Evolutionary conservation across 805 yeast genomes (phyloP), one percentile per base, ranked within the genome.

Genomic region (Saccharomycopsis synnaedendra): DNA sequence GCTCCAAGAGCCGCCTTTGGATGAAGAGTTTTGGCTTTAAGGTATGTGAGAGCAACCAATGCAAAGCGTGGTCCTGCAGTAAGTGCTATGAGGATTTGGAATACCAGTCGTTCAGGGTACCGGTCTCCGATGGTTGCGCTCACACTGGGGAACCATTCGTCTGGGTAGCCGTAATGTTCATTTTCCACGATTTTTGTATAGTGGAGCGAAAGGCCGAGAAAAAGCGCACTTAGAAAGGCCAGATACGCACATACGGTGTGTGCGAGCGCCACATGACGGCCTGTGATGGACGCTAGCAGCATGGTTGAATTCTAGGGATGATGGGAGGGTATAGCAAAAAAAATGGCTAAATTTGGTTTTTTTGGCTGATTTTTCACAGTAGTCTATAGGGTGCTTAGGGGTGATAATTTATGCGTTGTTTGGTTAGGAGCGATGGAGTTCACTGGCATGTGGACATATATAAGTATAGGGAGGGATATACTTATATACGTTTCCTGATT

Each of bases 61-160:
- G 84, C 62, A 61, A 89, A 90, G 55, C 97, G 75, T 11, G 97
- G 97, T 37, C 96, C 95, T 0, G 97, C 75, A 0, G 97, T 89
- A 42, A 90, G 64, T 1, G 97, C 98, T 55, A 93, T 93, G 53
- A 90, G 65, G 36, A 90, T 72, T 65, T 93, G 98, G 63, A 90
- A 93, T 19, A 93, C 65, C 1, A 96, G 85, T 55, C 98, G 71
- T 65, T 93, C 98, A 0, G 98, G 98, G 61, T 88, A 93, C 51
- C 97, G 66, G 62, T 93, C 98, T 41, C 98, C 98, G 60, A 93
- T 93, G 1, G 98, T 78, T 1, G 98, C 97, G 36, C 95, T 83
- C 2, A 93, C 98, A 58, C 94, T 82, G 2, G 98, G 98, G 61
- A 93, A 90, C 97, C 98, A 93, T 64, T 93, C 98, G 51, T 89